These are phyloP conservation scores for Amoebophrya sp. DNA, from an alignment of 169 alveolate genomes.

Conservation along the genomic window DNA sequence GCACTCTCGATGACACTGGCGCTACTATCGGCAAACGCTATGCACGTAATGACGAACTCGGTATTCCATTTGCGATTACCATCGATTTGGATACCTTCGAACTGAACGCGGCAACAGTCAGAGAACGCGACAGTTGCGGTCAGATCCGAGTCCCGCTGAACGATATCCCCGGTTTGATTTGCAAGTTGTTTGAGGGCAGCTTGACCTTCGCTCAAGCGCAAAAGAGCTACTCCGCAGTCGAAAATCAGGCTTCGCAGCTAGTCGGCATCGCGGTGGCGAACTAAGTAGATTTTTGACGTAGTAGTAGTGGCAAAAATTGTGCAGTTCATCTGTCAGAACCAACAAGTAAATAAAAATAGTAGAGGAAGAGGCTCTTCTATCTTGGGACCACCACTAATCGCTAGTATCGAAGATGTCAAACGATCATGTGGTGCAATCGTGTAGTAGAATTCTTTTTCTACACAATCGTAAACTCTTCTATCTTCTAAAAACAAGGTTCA, in stretches of 20 bases:
- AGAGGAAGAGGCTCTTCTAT: too few relatives aligned
- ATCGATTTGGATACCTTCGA: conserved; percentile 85
- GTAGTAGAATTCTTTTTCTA: too few relatives aligned
- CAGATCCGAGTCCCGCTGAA: conserved; percentile 76
- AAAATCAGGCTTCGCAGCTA: background rate
- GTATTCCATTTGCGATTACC: conserved; percentile 95
- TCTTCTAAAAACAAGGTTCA: too few relatives aligned
- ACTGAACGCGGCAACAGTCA: conserved; percentile 86
- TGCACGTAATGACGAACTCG: conserved; percentile 97
- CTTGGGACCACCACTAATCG: too few relatives aligned
- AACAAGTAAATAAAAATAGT: too few relatives aligned
- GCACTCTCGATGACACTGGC: conserved; percentile 38
- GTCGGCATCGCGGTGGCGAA: background rate
- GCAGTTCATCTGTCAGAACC: background rate
- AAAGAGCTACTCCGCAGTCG: background rate
- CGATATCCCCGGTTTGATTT: background rate
- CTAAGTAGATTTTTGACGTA: too few relatives aligned
- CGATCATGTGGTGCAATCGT: too few relatives aligned
- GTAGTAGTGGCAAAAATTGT: too few relatives aligned
- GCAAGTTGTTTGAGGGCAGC: background rate
- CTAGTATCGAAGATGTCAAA: too few relatives aligned
- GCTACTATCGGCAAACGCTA: conserved; percentile 57
- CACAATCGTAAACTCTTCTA: too few relatives aligned
- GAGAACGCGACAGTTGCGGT: conserved; percentile 88
- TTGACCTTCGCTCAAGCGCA: background rate